Evolutionary conservation across 805 yeast genomes (phyloP).

Genomic region (Kurtzmaniella fragi): DNA sequence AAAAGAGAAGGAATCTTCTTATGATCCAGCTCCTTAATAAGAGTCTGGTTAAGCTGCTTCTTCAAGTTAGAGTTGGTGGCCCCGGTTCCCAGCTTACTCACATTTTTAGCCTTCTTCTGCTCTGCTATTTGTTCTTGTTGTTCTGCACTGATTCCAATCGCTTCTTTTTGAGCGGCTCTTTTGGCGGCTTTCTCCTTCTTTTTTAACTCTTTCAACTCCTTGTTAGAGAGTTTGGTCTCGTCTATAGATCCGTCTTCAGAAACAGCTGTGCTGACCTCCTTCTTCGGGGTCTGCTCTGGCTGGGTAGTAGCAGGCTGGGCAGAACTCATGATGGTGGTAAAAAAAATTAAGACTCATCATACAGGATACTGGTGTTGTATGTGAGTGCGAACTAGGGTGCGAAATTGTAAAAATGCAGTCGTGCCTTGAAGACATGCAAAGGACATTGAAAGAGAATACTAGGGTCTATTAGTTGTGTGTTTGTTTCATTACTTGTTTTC

Average conservation of each 20-base stretch:
- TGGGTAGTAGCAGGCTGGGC: not conserved
- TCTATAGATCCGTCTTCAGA: not conserved
- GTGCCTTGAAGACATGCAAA: too few species aligned
- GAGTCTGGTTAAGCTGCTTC: slow-evolving; percentile 49
- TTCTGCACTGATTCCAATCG: slow-evolving; percentile 50
- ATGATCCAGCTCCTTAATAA: slow-evolving; percentile 34
- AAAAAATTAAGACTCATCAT: too few species aligned
- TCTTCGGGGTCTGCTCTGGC: not conserved
- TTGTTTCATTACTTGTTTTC: too few species aligned
- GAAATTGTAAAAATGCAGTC: not conserved
- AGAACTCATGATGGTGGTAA: too few species aligned
- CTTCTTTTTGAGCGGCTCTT: slow-evolving; percentile 81
- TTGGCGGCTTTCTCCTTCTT: slow-evolving; percentile 90
- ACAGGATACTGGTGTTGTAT: too few species aligned
- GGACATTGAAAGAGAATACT: too few species aligned
- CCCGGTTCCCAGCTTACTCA: slow-evolving; percentile 7
- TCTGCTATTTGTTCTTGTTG: slow-evolving; percentile 36
- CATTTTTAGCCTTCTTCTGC: slow-evolving; percentile 39
- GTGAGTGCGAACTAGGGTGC: not conserved
- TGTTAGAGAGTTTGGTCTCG: slow-evolving; percentile 46
- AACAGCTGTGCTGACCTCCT: not conserved
- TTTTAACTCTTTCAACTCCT: slow-evolving; percentile 81
- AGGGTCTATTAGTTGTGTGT: too few species aligned
- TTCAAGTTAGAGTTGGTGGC: slow-evolving; percentile 48
- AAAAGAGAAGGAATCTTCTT: slow-evolving; percentile 60